Evolutionary conservation across 306 rosid genomes (phyloP), one percentile per base, ranked within the genome.

Genomic region (Mucuna pruriens): DNA sequence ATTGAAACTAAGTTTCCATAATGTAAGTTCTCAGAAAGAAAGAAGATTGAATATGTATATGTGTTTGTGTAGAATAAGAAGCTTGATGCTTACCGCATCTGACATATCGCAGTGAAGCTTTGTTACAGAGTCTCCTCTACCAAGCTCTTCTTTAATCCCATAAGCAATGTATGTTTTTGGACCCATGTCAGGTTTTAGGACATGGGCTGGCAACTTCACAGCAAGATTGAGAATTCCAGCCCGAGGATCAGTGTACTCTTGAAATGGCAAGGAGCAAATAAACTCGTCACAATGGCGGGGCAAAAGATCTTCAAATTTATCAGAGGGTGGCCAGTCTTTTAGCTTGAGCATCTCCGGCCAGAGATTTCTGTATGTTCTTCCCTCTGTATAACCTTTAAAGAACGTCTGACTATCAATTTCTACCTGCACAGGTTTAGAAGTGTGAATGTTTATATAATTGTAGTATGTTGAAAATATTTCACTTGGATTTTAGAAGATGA

Each of bases 341-440:
- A 94, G 82, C 89, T 94, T 94, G 10, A 94, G 95, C 97, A 94
- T 94, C 86, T 92, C 98, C 12, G 98, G 98, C 98, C 98, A 94
- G 11, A 84, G 83, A 66, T 92, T 90, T 6, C 5, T 1, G 55
- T 94, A 92, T 71, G 88, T 89, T 87, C 98, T 89, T 82, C 97
- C 97, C 82, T 85, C 89, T 0, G 72, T 81, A 67, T 92, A 94
- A 77, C 98, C 98, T 87, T 89, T 69, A 78, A 94, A 94, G 86
- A 94, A 94, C 36, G 85, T 60, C 38, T 60, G 89, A 54, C 92
- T 85, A 74, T 80, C 79, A 57, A 92, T 94, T 84, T 88, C 91
- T 71, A 94, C 98, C 98, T 94, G 90, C 75, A 85, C 26, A 76
- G 48, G 74, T 67, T 83, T 51, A 61, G 44, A 74, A 64, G 79